Evolutionary conservation across 192 early-diverging fungal species (phyloP).

Genomic region (Entophlyctis helioformis): DNA sequence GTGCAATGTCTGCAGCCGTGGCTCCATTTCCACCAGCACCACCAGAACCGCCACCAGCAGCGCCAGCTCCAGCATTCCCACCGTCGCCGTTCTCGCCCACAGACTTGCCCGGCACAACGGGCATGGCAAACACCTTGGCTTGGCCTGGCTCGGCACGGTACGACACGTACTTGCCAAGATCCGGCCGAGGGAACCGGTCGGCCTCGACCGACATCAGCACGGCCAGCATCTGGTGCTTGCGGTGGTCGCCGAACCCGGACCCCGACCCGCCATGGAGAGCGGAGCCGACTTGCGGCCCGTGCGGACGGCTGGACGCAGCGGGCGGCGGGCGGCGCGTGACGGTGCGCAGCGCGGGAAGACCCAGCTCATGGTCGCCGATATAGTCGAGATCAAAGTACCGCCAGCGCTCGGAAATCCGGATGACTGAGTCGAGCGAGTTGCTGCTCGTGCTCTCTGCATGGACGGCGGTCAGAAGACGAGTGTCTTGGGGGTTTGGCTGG

Average conservation of each 20-base stretch:
- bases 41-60: too few species aligned
- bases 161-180: slow-evolving; percentile 55
- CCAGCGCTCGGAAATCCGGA: slow-evolving; percentile 52
- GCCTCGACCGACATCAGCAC: slow-evolving; percentile 40
- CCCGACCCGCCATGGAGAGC: slow-evolving; percentile 2
- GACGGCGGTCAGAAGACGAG: neutral
- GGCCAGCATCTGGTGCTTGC: neutral
- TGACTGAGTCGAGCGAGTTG: slow-evolving; percentile 4
- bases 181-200: slow-evolving; percentile 61
- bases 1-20: too few species aligned
- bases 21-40: too few species aligned
- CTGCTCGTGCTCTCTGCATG: slow-evolving; percentile 9
- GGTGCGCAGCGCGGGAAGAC: slow-evolving; percentile 37
- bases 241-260: slow-evolving; percentile 1
- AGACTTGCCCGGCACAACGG: too few species aligned
- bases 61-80: too few species aligned
- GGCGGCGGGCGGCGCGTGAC: neutral
- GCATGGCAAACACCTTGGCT: too few species aligned
- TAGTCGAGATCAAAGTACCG: slow-evolving; percentile 63
- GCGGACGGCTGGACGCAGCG: neutral
- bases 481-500: neutral
- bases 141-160: slow-evolving; percentile 48
- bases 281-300: neutral
- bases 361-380: slow-evolving; percentile 65
- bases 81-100: too few species aligned